These are phyloP conservation scores for Colletotrichum navitas DNA, from an alignment of 2,329 filamentous ascomycete species.

Conservation along the genomic window DNA sequence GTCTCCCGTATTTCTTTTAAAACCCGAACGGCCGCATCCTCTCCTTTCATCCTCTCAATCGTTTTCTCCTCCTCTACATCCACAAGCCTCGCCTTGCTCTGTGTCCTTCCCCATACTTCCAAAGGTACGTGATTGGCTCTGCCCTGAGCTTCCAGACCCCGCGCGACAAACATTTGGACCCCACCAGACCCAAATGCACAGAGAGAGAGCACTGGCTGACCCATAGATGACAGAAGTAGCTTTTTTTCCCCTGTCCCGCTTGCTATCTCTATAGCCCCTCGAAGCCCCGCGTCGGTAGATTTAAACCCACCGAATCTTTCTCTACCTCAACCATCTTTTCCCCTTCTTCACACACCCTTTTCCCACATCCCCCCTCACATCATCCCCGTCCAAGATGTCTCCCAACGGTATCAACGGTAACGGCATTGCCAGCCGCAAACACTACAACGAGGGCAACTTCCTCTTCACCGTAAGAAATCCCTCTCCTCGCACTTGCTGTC, in stretches of 20 bases:
- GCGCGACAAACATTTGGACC: not conserved
- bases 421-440: slow-evolving; percentile 54
- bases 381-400: slow-evolving; percentile 67
- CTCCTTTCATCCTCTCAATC: slow-evolving; percentile 25
- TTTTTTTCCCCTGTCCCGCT: slow-evolving; percentile 16
- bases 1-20: slow-evolving; percentile 38
- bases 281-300: slow-evolving; percentile 43
- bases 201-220: slow-evolving; percentile 17
- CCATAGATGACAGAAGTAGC: slow-evolving; percentile 30
- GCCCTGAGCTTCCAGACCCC: slow-evolving; percentile 17
- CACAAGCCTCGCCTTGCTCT: slow-evolving; percentile 9
- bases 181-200: slow-evolving; percentile 10
- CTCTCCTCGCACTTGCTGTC: not conserved
- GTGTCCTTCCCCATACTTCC: not conserved
- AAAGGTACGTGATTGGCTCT: slow-evolving; percentile 28
- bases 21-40: slow-evolving; percentile 39
- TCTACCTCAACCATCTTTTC: slow-evolving; percentile 47
- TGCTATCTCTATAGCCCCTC: slow-evolving; percentile 48
- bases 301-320: slow-evolving; percentile 43
- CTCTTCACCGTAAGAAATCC: slow-evolving; percentile 77
- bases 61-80: slow-evolving; percentile 32
- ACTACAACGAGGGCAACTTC: slow-evolving; percentile 77
- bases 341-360: slow-evolving; percentile 43
- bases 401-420: slow-evolving; percentile 62
- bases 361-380: slow-evolving; percentile 39